A percentile compares a stretch with the other conserved stretches of the same genome.
Conservation (phyloP, 192 early-diverging fungal genomes). For the Podila minutissima region DNA sequence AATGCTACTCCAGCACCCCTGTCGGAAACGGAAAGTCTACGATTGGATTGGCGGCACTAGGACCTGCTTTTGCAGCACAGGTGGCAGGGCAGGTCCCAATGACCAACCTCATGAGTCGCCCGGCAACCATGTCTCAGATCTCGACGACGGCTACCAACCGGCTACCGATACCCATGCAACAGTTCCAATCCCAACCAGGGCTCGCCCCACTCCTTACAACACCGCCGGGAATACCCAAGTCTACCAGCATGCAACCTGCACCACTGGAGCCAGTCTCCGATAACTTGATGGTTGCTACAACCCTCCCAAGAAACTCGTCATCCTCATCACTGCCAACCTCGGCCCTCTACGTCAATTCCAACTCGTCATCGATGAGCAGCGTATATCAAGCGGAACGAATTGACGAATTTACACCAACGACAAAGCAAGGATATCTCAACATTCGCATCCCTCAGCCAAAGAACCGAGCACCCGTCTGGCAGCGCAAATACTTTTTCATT, state of each 20-base stretch:
- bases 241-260: neutral
- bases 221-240: neutral
- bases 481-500: slow-evolving; percentile 68
- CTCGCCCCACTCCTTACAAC: neutral
- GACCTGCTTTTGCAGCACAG: slow-evolving; percentile 31
- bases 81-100: slow-evolving; percentile 27
- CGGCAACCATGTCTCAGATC: slow-evolving; percentile 26
- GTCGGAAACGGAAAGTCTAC: slow-evolving; percentile 21
- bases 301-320: slow-evolving; percentile 1
- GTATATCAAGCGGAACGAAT: neutral
- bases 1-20: slow-evolving; percentile 23
- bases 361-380: neutral
- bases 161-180: slow-evolving; percentile 10
- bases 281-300: slow-evolving; percentile 1
- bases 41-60: slow-evolving; percentile 22
- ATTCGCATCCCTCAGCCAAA: slow-evolving; percentile 46
- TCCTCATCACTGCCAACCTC: slow-evolving; percentile 6
- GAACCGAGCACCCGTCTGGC: slow-evolving; percentile 66
- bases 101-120: slow-evolving; percentile 8
- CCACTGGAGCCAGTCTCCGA: slow-evolving; percentile 4
- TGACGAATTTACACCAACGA: slow-evolving; percentile 38
- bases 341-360: neutral
- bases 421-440: slow-evolving; percentile 77
- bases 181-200: slow-evolving; percentile 10
- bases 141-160: slow-evolving; percentile 4